Conservation (phyloP, 2,329 filamentous ascomycete genomes). For the Nannizzia gypsea region DNA sequence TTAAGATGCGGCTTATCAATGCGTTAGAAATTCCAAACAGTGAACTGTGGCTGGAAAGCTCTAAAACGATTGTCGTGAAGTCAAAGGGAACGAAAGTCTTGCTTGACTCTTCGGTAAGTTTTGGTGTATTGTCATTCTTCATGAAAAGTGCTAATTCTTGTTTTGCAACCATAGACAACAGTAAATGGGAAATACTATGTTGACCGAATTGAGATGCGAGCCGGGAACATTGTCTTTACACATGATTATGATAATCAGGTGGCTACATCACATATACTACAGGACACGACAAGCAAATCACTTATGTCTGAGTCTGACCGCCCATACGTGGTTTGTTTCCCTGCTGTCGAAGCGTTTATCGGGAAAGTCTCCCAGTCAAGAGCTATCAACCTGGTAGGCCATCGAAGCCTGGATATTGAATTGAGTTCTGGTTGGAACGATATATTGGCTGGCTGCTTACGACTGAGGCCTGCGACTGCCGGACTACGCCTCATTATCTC, state of each 20-base stretch:
- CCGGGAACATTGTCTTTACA: constrained; percentile 30
- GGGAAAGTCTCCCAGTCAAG: constrained; percentile 55
- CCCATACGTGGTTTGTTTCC: constrained; percentile 60
- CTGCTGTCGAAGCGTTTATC: constrained; percentile 56
- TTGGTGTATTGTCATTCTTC: background rate
- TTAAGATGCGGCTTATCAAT: constrained; percentile 52
- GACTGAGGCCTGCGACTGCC: constrained; percentile 48
- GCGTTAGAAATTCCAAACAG: constrained; percentile 44
- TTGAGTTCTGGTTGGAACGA: constrained; percentile 65
- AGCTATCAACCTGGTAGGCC: constrained; percentile 65
- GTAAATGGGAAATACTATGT: constrained; percentile 60
- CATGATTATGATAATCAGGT: constrained; percentile 20
- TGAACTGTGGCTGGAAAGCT: constrained; percentile 55
- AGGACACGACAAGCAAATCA: constrained; percentile 16
- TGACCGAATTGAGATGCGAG: constrained; percentile 54
- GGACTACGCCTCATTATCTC: constrained; percentile 47
- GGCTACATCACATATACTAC: constrained; percentile 25
- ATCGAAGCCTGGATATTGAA: constrained; percentile 63
- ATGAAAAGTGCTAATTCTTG: constrained; percentile 5
- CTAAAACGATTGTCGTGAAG: constrained; percentile 37
- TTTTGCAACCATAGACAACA: constrained; percentile 21
- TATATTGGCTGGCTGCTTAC: constrained; percentile 38
- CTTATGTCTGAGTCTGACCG: constrained; percentile 37
- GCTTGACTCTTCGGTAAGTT: constrained; percentile 38
- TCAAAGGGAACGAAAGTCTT: constrained; percentile 44